phyloP scores from a whole-genome alignment of 345 rosid genomes.

The Acer campestre region DNA sequence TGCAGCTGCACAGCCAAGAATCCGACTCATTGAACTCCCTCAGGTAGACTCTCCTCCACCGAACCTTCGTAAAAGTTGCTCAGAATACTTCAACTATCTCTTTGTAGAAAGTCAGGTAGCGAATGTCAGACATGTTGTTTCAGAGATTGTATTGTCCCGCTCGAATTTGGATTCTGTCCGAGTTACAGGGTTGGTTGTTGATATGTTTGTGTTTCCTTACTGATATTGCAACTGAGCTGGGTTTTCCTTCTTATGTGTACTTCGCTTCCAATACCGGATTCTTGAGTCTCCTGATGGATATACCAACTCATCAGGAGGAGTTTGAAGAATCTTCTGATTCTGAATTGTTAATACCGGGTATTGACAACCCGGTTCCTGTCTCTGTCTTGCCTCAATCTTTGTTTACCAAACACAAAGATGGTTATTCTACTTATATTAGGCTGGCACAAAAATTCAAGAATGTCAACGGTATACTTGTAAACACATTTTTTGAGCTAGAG shows the following conservation, averaged over 20 bases:
- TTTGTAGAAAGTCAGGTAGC: conserved; percentile 21
- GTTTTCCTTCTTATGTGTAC: conserved; percentile 53
- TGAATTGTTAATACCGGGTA: conserved; percentile 32
- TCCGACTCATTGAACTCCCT: conserved; percentile 39
- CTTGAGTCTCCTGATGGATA: conserved; percentile 38
- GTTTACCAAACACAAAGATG: conserved; percentile 25
- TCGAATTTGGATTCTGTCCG: conserved; percentile 26
- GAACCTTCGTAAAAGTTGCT: conserved; percentile 17
- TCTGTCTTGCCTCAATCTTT: conserved; percentile 37
- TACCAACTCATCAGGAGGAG: conserved; percentile 29
- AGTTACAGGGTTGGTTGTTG: conserved; percentile 45
- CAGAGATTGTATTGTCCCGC: conserved; percentile 8
- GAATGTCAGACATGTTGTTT: conserved; percentile 11
- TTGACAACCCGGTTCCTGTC: conserved; percentile 35
- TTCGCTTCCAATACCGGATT: conserved; percentile 35
- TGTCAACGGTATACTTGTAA: conserved; percentile 46
- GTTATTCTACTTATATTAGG: conserved; percentile 27
- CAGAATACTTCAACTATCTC: conserved; percentile 12
- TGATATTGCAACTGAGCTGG: conserved; percentile 37
- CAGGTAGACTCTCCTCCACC: conserved; percentile 26
- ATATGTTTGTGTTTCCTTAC: conserved; percentile 47
- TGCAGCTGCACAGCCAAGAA: conserved; percentile 28
- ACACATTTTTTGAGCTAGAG: conserved; percentile 45
- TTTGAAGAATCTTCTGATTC: conserved; percentile 21
- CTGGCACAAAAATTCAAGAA: conserved; percentile 36